Evolutionary conservation across 176 grass and related monocot genomes (phyloP), one percentile per base, ranked within the genome.

Genomic region (Chrysopogon serrulatus): DNA sequence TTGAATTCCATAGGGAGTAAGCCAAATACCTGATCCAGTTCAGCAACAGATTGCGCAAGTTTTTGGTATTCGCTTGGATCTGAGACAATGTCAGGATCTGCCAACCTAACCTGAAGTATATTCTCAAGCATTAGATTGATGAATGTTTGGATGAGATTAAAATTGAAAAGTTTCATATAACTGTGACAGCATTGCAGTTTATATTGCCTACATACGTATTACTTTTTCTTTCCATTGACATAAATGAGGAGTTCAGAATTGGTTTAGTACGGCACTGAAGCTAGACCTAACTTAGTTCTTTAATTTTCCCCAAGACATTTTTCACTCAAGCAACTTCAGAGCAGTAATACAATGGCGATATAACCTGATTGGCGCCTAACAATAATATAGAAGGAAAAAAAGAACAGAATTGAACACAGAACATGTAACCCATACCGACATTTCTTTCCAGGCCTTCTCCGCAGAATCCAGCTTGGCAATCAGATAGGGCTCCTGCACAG

Each of bases 11-110:
- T 21, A 13, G 36, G 11, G 45, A 49, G 36, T 5, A 53, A 71
- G 33, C 44, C 32, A 71, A 62, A 70, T 93, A 93, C 95, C 90
- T 93, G 87, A 62, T 95, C 92, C 5, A 98, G 87, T 71, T 95
- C 95, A 84, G 92, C 37, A 23, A 95, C 88, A 47, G 95, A 98
- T 48, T 98, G 95, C 31, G 95, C 92, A 53, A 95, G 87, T 86
- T 93, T 98, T 87, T 98, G 95, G 83, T 98, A 98, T 65, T 93
- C 92, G 1, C 81, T 93, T 51, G 86, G 95, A 91, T 98, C 90
- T 32, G 95, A 95, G 30, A 90, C 82, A 61, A 95, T 78, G 80
- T 91, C 95, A 87, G 95, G 95, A 85, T 98, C 95, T 41, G 89
- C 95, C 85, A 98, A 85, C 88, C 92, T 95, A 86, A 93, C 85